Base-by-base conservation (phyloP, 306 rosid species). In the Quercus robur region DNA sequence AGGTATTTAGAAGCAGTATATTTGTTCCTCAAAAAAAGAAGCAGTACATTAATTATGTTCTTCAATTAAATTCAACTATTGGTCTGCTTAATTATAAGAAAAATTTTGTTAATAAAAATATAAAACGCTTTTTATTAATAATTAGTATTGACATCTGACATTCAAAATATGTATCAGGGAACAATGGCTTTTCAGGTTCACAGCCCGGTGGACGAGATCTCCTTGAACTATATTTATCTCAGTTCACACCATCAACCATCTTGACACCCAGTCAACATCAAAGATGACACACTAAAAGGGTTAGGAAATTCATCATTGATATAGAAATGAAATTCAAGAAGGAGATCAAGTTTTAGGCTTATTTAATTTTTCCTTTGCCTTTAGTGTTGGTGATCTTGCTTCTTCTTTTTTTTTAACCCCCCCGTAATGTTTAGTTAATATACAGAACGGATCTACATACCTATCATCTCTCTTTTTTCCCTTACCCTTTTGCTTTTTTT, bases 151-250 rank as follows among this genome's bases (percentile, higher is more conserved):
- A 26, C 41, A 63, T 13, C n/a, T 70, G 70, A 80, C 66, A 25
- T 15, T 56, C 35, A 10, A 70, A 56, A 38, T 73, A 38, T 76
- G 41, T 75, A 1, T 26, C 84, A 84, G 89, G 72, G 67, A 77
- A n/a, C 75, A 81, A 77, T 21, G 25, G 33, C 61, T 73, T 67
- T 63, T 75, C 75, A 8, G 66, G 23, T 33, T 80, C 75, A 67
- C 87, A 64, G 30, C 20, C 80, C 14, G 54, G 82, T 38, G 84
- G 71, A 21, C 82, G 57, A 31, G 82, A 78, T 46, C 76, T 72
- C n/a, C 69, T 71, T 56, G 88, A 87, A 56, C 82, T 74, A 5
- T 83, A 71, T 71, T 80, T 80, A 19, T 77, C 89, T 77, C 89
- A 77, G 59, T 76, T 71, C 20, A 56, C 63, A 26, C 74, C 70